Evolutionary conservation across 2,329 filamentous ascomycete species (phyloP).

Genomic region (Fusarium sp.): DNA sequence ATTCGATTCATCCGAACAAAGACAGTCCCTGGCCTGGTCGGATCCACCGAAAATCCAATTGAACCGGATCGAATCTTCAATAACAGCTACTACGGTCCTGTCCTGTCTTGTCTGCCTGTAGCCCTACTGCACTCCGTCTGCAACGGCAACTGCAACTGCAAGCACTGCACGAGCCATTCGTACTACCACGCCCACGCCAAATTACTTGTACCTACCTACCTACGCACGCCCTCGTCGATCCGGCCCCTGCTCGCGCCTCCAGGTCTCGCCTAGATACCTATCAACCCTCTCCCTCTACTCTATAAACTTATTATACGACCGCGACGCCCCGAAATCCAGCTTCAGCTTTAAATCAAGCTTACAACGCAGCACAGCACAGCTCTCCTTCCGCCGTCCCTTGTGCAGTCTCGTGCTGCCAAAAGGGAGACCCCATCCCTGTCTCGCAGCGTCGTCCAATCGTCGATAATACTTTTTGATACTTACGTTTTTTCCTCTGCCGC

Average conservation of each 20-base stretch:
- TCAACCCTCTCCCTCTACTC: not conserved
- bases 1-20: slow-evolving; percentile 19
- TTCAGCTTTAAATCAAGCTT: slow-evolving; percentile 22
- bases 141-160: not conserved
- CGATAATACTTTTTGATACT: slow-evolving; percentile 17
- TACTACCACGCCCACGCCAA: not conserved
- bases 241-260: slow-evolving; percentile 13
- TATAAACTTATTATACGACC: not conserved
- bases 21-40: slow-evolving; percentile 10
- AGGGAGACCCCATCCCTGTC: slow-evolving; percentile 23
- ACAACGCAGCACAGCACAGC: not conserved
- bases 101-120: not conserved
- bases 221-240: slow-evolving; percentile 17
- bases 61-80: slow-evolving; percentile 21
- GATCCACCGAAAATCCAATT: slow-evolving; percentile 16
- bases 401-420: slow-evolving; percentile 20
- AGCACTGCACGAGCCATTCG: slow-evolving; percentile 1
- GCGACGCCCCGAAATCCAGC: slow-evolving; percentile 11
- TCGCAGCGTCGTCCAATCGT: slow-evolving; percentile 30
- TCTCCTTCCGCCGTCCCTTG: not conserved
- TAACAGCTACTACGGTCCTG: slow-evolving; percentile 3
- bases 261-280: slow-evolving; percentile 7
- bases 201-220: not conserved
- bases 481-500: slow-evolving; percentile 8
- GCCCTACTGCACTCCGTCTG: slow-evolving; percentile 14